Percentiles rank a stretch among this genome's conserved stretches.
Evolutionary conservation across 2,329 filamentous ascomycete genomes (phyloP).

Genomic region (Plectosphaerella sp.): DNA sequence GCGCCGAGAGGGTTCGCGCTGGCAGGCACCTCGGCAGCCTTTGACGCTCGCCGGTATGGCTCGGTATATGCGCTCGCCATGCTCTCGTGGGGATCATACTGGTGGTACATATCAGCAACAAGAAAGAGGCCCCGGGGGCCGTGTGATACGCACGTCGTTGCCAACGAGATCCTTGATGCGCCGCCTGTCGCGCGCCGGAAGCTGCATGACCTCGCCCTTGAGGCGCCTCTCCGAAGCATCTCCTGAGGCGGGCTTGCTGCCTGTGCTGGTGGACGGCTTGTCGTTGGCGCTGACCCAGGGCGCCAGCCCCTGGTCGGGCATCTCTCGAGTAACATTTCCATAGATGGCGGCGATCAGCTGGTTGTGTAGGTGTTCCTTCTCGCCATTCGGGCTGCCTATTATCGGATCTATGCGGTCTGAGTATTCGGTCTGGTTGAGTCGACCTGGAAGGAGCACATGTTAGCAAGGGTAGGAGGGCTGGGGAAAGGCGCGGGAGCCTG

Average conservation of each 20-base stretch:
- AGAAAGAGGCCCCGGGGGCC: background rate
- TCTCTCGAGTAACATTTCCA: conserved; percentile 65
- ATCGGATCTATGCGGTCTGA: conserved; percentile 56
- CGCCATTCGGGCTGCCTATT: conserved; percentile 50
- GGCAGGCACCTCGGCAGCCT: conserved; percentile 57
- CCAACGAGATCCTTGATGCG: conserved; percentile 61
- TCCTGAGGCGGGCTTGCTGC: conserved; percentile 58
- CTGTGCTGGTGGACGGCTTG: conserved; percentile 53
- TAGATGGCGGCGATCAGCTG: conserved; percentile 63
- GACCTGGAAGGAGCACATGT: conserved; percentile 36
- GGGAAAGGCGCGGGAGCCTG: conserved; percentile 10
- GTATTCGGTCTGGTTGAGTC: conserved; percentile 59
- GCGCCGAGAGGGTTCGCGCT: conserved; percentile 54
- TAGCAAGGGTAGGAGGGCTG: background rate
- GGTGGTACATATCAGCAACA: background rate
- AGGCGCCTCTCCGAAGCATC: conserved; percentile 62
- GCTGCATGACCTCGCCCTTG: conserved; percentile 67
- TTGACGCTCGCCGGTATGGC: conserved; percentile 38
- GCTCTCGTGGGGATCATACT: conserved; percentile 53
- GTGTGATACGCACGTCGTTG: conserved; percentile 47
- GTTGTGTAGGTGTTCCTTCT: conserved; percentile 62
- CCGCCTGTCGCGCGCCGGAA: conserved; percentile 61
- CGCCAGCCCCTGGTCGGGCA: conserved; percentile 63
- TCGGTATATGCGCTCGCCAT: conserved; percentile 50
- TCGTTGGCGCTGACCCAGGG: conserved; percentile 70